These are phyloP conservation scores for Aphanomyces invadans DNA, from an alignment of 352 stramenopile genomes.

Conservation along the genomic window DNA sequence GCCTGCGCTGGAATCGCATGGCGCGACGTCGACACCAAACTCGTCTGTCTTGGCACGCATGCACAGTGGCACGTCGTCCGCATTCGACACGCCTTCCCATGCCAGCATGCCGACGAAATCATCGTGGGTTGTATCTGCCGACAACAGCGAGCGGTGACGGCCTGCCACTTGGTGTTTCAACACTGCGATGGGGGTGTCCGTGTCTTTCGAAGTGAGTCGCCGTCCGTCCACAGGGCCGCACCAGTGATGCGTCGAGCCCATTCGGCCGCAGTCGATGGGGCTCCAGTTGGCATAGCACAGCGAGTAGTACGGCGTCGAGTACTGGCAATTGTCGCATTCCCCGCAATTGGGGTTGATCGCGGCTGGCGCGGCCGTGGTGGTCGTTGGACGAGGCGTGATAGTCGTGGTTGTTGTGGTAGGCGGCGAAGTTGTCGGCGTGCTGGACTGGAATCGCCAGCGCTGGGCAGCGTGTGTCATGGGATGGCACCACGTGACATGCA, in stretches of 20 bases:
- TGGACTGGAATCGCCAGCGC: conserved; percentile 1
- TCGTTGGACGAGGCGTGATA: background rate
- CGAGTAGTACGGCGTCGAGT: background rate
- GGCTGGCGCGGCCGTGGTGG: background rate
- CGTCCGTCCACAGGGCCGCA: background rate
- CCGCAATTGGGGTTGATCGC: background rate
- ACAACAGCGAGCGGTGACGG: too few relatives aligned
- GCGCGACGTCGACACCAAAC: too few relatives aligned
- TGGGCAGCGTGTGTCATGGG: background rate
- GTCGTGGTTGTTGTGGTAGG: background rate
- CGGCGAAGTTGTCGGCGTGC: background rate
- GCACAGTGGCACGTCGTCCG: background rate
- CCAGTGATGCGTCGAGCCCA: conserved; percentile 1
- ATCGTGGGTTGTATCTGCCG: too few relatives aligned
- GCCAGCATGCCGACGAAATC: too few relatives aligned
- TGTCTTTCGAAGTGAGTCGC: too few relatives aligned
- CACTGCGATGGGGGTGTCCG: too few relatives aligned
- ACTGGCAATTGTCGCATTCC: conserved; percentile 12
- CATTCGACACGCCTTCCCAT: background rate
- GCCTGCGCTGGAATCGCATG: too few relatives aligned
- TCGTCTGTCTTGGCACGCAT: too few relatives aligned
- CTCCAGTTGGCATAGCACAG: conserved; percentile 6
- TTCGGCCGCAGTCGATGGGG: background rate
- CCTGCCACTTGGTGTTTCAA: too few relatives aligned
- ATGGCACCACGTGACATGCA: conserved; percentile 52